Evolutionary conservation across 768 basidiomycete species (phyloP), one percentile per base, ranked within the genome.

Genomic region (Rhodosporidiobolus odoratus): DNA sequence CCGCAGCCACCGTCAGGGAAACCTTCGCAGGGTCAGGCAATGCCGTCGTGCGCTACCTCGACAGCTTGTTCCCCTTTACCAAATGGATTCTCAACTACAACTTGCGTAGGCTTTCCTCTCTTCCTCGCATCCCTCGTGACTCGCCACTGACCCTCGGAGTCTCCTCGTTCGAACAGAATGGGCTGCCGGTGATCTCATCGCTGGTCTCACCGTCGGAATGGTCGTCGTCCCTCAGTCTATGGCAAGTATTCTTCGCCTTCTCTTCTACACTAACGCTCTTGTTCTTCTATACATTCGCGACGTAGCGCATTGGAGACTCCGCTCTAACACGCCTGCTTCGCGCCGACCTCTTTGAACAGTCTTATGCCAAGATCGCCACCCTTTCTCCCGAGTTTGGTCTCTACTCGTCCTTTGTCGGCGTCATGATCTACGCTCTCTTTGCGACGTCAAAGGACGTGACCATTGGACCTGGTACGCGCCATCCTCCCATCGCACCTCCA

Each of bases 401-500:
- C 6, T 98, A 98, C 79, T 96, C 93, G 3, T 91, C 93, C 3
- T 97, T 98, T 78, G 86, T 97, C 75, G 93, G 93, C 13, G 88
- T 89, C 34, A 80, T 91, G 68, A 81, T 88, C 68, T 96, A 94
- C 80, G 92, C 91, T 89, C 85, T 96, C 81, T 97, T 97, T 77
- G 95, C 93, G 35, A 98, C 96, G 0, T 91, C 91, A 37, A 97
- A 97, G 80, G 96, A 99, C 34, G 76, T 99, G 50, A 94, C 92
- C n/a, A 98, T 99, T 75, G 96, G 96, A 59, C 96, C 96, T 3
- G n/a, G n/a, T n/a, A n/a, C n/a, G n/a, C n/a, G n/a, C n/a, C n/a
- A n/a, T n/a, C n/a, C n/a, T n/a, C n/a, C n/a, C n/a, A n/a, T n/a
- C n/a, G n/a, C n/a, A n/a, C n/a, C n/a, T n/a, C n/a, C n/a, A n/a